Conservation (phyloP, 306 rosid genomes). For the Macrotyloma uniflorum region DNA sequence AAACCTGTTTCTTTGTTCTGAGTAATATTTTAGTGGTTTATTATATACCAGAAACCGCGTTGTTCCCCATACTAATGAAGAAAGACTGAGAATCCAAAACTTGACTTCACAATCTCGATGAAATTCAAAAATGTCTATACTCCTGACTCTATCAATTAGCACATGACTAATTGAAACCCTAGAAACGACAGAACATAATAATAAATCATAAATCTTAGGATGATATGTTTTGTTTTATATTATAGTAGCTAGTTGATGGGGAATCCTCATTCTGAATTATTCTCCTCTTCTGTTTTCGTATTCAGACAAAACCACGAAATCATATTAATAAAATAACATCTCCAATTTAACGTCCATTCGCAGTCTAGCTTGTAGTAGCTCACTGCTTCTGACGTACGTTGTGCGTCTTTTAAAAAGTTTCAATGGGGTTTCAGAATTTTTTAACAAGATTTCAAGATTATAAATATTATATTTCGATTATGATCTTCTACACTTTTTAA, state of each 20-base stretch:
- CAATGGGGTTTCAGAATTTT: no score
- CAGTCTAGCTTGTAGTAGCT: neutral
- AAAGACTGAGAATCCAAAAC: slow-evolving; percentile 5
- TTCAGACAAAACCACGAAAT: neutral
- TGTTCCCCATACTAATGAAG: neutral
- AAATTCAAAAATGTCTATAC: neutral
- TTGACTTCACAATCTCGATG: neutral
- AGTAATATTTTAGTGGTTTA: neutral
- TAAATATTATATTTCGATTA: no score
- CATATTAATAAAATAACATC: neutral
- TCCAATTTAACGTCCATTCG: neutral
- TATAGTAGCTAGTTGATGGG: neutral
- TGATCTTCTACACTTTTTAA: no score
- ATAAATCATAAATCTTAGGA: neutral
- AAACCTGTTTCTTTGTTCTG: neutral
- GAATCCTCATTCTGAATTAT: neutral
- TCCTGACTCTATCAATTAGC: slow-evolving; percentile 22
- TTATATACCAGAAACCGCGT: slow-evolving; percentile 35
- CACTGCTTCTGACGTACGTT: neutral
- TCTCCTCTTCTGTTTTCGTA: neutral
- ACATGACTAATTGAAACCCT: slow-evolving; percentile 17
- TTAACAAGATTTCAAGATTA: no score
- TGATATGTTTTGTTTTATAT: neutral
- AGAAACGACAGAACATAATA: neutral
- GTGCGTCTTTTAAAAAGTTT: no score